Conservation (phyloP, 225 moss, liverwort and hornwort species). For the Asterella californica region DNA sequence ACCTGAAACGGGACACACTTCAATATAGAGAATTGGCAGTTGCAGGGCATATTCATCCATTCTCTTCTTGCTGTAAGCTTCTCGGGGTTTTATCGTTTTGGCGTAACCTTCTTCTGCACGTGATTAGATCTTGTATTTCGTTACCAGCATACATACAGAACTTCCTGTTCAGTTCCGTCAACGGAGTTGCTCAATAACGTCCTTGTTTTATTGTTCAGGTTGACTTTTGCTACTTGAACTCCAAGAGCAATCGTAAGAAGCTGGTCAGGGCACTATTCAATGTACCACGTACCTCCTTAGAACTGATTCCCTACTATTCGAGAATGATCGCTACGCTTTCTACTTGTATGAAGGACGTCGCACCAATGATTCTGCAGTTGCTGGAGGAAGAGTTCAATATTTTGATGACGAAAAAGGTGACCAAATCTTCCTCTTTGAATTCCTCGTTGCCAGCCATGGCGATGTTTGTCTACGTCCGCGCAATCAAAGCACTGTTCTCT, state of each 20-base stretch:
- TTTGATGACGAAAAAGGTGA: conserved; percentile 93
- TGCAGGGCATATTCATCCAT: no score
- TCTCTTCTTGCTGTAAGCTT: no score
- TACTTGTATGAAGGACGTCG: conserved; percentile 97
- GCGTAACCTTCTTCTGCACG: no score
- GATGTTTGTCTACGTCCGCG: not conserved
- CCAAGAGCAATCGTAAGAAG: conserved; percentile 98
- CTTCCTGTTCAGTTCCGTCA: not conserved
- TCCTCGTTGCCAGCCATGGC: not conserved
- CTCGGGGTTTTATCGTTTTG: no score
- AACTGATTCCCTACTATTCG: conserved; percentile 95
- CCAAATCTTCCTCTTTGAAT: not conserved
- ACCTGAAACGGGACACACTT: no score
- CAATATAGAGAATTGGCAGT: no score
- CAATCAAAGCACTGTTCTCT: not conserved
- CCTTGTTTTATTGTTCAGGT: conserved; percentile 40
- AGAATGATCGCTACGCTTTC: conserved; percentile 98
- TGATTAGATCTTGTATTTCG: no score
- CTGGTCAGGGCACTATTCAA: conserved; percentile 84
- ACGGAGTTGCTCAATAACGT: not conserved
- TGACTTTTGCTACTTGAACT: conserved; percentile 98
- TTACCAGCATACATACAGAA: no score
- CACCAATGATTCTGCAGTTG: conserved; percentile 83
- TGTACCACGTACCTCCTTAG: conserved; percentile 90
- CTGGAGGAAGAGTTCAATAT: conserved; percentile 96